phyloP scores from a whole-genome alignment of 148 eudicot genomes.

The Cornus kousa region DNA sequence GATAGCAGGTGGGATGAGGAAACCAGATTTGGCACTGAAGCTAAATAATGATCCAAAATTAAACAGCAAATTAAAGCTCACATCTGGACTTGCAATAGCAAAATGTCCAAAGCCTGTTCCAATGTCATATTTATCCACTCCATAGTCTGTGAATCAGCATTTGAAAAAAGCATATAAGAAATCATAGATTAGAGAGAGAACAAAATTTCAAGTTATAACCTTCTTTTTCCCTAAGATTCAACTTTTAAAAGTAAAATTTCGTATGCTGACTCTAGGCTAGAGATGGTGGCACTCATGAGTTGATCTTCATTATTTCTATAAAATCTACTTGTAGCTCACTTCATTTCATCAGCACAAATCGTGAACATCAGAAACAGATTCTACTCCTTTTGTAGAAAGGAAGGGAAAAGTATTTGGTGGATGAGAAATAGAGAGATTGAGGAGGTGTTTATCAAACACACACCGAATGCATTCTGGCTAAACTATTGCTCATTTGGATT shows the following conservation, averaged over 20 bases:
- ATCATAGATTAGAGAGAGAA: not conserved
- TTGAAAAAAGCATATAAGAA: not conserved
- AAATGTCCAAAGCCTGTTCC: conserved; percentile 97
- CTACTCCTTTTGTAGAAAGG: not conserved
- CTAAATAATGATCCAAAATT: not conserved
- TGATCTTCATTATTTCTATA: no score
- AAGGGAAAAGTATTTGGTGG: not conserved
- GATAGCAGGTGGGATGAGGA: not conserved
- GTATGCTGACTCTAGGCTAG: not conserved
- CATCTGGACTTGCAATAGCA: conserved; percentile 86
- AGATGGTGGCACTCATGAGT: no score
- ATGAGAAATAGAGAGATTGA: not conserved
- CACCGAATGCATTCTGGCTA: not conserved
- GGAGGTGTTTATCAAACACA: not conserved
- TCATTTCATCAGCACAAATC: no score
- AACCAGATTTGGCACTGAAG: not conserved
- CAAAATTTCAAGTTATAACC: not conserved
- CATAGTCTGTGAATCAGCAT: conserved; percentile 58
- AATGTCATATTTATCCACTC: conserved; percentile 85
- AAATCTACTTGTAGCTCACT: no score
- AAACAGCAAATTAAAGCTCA: conserved; percentile 32
- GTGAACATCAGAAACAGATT: not conserved
- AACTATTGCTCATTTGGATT: not conserved
- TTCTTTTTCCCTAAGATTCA: no score
- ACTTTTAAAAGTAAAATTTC: no score